Percentiles rank a stretch among this genome's conserved stretches.
Evolutionary conservation across 768 basidiomycete genomes (phyloP).

Genomic region (Kwoniella mangroviensis): DNA sequence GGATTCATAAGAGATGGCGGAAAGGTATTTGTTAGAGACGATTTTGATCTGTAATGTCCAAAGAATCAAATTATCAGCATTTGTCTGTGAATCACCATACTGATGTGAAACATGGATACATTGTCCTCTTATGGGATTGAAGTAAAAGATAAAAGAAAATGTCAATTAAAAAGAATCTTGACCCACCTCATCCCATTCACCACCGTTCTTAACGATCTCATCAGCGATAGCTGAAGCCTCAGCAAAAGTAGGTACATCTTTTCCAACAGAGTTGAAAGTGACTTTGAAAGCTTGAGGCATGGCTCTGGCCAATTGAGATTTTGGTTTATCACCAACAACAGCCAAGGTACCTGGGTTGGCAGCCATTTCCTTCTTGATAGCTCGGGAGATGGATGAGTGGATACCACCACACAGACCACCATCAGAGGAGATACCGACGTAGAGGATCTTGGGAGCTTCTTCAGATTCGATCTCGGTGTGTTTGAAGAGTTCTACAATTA

Average conservation of each 20-base stretch:
- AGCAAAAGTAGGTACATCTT: constrained; percentile 94
- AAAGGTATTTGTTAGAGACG: constrained; percentile 61
- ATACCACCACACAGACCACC: constrained; percentile 99
- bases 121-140: too few relatives aligned
- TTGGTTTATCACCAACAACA: constrained; percentile 96
- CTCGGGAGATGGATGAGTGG: constrained; percentile 93
- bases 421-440: constrained; percentile 94
- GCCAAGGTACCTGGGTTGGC: constrained; percentile 67
- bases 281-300: constrained; percentile 71
- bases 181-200: constrained; percentile 77
- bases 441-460: constrained; percentile 70
- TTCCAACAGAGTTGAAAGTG: constrained; percentile 97
- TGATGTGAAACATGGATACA: neutral
- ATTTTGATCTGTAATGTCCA: constrained; percentile 66
- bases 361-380: constrained; percentile 73
- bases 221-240: constrained; percentile 95
- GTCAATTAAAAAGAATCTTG: neutral
- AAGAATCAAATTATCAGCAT: constrained; percentile 53
- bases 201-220: constrained; percentile 80
- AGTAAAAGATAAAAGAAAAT: too few relatives aligned
- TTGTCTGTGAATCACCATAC: neutral
- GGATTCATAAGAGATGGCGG: constrained; percentile 86
- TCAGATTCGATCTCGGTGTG: constrained; percentile 65
- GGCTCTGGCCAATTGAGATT: constrained; percentile 79
- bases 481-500: constrained; percentile 85